phyloP scores from a whole-genome alignment of 2,329 filamentous ascomycete genomes.

The Aureobasidium namibiae region DNA sequence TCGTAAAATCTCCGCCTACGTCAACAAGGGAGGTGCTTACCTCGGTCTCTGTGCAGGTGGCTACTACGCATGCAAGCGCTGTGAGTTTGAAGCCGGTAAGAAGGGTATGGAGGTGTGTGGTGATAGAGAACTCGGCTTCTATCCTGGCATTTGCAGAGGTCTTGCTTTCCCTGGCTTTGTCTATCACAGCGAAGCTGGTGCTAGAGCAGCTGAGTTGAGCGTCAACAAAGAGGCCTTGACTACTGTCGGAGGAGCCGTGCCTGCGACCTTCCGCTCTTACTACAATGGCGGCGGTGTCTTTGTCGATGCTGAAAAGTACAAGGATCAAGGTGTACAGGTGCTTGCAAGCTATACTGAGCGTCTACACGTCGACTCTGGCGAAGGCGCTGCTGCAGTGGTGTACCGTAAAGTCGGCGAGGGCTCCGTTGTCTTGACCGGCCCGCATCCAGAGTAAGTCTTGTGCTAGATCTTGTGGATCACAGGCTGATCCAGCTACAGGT shows the following conservation, averaged over 20 bases:
- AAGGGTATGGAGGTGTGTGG: constrained; percentile 76
- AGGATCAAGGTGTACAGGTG: constrained; percentile 62
- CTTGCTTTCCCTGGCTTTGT: constrained; percentile 83
- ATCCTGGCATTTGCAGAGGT: constrained; percentile 76
- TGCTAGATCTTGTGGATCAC: background rate
- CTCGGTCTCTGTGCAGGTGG: constrained; percentile 90
- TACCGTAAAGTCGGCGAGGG: constrained; percentile 78
- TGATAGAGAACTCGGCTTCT: constrained; percentile 77
- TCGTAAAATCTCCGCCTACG: constrained; percentile 71
- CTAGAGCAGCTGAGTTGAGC: constrained; percentile 60
- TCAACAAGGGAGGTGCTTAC: constrained; percentile 76
- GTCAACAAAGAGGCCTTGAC: constrained; percentile 55
- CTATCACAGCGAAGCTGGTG: constrained; percentile 81
- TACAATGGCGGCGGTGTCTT: constrained; percentile 95
- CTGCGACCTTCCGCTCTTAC: constrained; percentile 64
- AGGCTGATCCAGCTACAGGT: constrained; percentile 46
- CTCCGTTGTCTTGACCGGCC: constrained; percentile 69
- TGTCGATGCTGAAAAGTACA: constrained; percentile 61
- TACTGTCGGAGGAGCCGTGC: constrained; percentile 38
- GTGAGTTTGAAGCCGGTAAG: constrained; percentile 89
- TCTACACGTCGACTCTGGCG: constrained; percentile 67
- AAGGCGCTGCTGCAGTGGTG: constrained; percentile 68
- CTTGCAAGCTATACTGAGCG: constrained; percentile 71
- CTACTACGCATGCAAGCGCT: constrained; percentile 74
- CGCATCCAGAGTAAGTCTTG: constrained; percentile 74